Percentiles rank a stretch among this genome's conserved stretches.
phyloP scores from a whole-genome alignment of 2,329 filamentous ascomycete species.

The Botryosphaeria dothidea region DNA sequence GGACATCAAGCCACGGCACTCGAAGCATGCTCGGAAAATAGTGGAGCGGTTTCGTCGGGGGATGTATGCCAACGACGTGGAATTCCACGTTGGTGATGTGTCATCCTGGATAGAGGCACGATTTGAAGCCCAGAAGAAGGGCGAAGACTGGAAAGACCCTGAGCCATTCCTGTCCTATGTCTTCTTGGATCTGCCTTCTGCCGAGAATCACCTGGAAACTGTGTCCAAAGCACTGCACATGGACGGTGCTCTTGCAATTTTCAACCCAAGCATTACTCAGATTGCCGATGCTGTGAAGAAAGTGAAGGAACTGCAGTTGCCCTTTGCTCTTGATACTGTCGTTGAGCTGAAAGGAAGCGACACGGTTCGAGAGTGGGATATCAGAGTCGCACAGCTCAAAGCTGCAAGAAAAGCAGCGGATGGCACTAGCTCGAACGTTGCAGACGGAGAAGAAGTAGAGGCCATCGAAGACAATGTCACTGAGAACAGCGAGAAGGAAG shows the following conservation, averaged over 20 bases:
- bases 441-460: constrained; percentile 20
- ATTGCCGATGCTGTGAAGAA: constrained; percentile 64
- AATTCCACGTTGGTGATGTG: constrained; percentile 72
- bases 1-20: constrained; percentile 65
- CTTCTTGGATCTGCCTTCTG: constrained; percentile 71
- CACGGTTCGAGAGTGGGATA: constrained; percentile 65
- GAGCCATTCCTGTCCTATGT: constrained; percentile 68
- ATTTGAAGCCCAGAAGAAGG: constrained; percentile 27
- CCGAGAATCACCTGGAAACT: constrained; percentile 54
- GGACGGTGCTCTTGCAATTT: constrained; percentile 68
- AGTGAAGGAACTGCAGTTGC: constrained; percentile 56
- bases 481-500: not conserved
- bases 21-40: constrained; percentile 63
- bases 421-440: constrained; percentile 22
- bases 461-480: constrained; percentile 23
- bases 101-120: constrained; percentile 57
- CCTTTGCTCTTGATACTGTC: constrained; percentile 59
- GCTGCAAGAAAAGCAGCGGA: constrained; percentile 15
- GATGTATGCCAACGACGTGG: constrained; percentile 68
- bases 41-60: constrained; percentile 69
- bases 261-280: constrained; percentile 77
- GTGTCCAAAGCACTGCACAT: constrained; percentile 61
- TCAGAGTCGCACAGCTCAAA: constrained; percentile 45
- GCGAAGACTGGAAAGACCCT: not conserved
- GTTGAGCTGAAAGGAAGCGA: constrained; percentile 58